These are phyloP conservation scores for Nissolia schottii DNA, from an alignment of 306 rosid genomes.

Conservation along the genomic window DNA sequence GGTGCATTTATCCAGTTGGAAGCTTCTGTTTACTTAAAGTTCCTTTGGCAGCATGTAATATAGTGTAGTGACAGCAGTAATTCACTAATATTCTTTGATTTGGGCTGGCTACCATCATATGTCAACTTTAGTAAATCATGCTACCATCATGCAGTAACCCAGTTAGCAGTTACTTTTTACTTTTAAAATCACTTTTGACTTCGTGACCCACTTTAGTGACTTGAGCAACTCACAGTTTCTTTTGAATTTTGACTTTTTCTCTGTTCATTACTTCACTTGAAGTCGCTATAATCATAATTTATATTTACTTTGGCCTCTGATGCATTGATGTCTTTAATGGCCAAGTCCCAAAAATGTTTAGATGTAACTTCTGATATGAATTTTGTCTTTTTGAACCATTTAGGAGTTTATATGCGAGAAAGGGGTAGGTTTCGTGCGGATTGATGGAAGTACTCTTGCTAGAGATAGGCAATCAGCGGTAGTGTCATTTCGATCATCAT, in stretches of 20 bases:
- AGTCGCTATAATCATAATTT: not conserved
- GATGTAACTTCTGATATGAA: not conserved
- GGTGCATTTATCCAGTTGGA: slow-evolving; percentile 40
- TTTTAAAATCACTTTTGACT: not conserved
- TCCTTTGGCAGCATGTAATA: not conserved
- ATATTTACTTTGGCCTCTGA: not conserved
- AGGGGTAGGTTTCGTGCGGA: slow-evolving; percentile 74
- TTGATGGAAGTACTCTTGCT: slow-evolving; percentile 89
- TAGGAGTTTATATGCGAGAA: slow-evolving; percentile 83
- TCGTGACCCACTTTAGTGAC: not conserved
- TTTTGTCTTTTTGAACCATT: slow-evolving; percentile 15
- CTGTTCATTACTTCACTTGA: not conserved
- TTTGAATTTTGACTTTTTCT: not conserved
- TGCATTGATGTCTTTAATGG: slow-evolving; percentile 5
- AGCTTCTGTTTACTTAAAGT: slow-evolving; percentile 15
- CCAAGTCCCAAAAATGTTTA: not conserved
- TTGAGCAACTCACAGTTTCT: not conserved
- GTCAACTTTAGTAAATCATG: slow-evolving; percentile 1
- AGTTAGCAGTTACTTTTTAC: slow-evolving; percentile 17
- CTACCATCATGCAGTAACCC: not conserved
- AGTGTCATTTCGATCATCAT: slow-evolving; percentile 59
- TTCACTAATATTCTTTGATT: not conserved
- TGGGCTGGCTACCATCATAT: not conserved
- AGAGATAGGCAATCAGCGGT: slow-evolving; percentile 88
- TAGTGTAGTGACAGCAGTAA: not conserved